phyloP scores from a whole-genome alignment of 2,329 filamentous ascomycete genomes.

The Ascochyta pisi region DNA sequence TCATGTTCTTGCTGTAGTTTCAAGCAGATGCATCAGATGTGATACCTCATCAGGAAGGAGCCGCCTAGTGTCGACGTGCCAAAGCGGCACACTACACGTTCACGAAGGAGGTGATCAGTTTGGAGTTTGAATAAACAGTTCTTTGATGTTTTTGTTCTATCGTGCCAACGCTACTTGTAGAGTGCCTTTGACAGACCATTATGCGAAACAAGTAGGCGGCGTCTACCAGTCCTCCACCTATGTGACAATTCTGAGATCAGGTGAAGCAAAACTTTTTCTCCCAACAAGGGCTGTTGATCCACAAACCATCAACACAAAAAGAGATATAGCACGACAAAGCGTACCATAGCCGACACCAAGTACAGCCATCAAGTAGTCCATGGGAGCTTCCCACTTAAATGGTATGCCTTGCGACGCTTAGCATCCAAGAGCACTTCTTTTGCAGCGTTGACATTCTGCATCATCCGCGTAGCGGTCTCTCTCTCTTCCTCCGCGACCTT shows the following conservation, averaged over 20 bases:
- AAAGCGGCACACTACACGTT: no score
- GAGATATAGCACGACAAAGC: not conserved
- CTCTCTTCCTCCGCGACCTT: conserved; percentile 20
- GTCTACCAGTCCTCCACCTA: not conserved
- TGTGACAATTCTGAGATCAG: not conserved
- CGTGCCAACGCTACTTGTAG: conserved; percentile 1
- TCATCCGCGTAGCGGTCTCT: conserved; percentile 23
- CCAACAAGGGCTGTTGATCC: not conserved
- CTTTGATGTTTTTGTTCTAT: not conserved
- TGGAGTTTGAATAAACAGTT: not conserved
- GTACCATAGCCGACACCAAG: not conserved
- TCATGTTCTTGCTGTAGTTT: no score
- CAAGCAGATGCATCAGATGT: no score
- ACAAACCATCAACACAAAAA: not conserved
- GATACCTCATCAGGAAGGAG: not conserved
- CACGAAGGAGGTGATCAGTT: not conserved
- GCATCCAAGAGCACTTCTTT: conserved; percentile 31
- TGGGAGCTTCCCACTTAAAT: conserved; percentile 21
- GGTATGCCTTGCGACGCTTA: conserved; percentile 18
- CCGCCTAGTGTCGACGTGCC: no score
- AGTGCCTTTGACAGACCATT: not conserved
- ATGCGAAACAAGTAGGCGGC: not conserved
- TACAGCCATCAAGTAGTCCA: conserved; percentile 4
- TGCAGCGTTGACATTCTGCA: conserved; percentile 37
- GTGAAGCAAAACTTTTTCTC: conserved; percentile 5